Conservation (phyloP, 495 filamentous ascomycete species). For the Penicillium maclennaniae region DNA sequence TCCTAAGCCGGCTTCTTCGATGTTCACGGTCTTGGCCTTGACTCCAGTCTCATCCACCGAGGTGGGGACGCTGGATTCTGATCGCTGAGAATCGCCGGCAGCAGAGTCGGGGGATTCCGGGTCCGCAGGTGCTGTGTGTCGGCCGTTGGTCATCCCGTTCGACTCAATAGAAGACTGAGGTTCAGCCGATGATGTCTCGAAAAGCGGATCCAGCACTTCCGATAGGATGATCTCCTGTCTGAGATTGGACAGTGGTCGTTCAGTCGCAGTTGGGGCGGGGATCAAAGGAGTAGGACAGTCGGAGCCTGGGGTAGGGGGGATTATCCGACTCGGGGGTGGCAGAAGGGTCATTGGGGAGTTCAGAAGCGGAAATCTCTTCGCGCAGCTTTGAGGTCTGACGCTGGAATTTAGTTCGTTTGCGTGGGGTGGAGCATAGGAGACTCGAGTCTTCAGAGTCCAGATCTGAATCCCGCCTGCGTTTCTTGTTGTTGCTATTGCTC, state of each 20-base stretch:
- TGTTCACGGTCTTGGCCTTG: conserved; percentile 22
- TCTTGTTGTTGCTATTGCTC: conserved; percentile 24
- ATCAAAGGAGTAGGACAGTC: conserved; percentile 3
- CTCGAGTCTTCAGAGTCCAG: conserved; percentile 32
- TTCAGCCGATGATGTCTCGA: conserved; percentile 2
- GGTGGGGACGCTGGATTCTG: conserved; percentile 36
- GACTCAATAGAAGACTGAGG: not conserved
- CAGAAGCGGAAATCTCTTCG: conserved; percentile 37
- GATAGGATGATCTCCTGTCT: conserved; percentile 14
- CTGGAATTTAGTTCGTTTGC: conserved; percentile 37
- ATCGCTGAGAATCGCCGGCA: conserved; percentile 35
- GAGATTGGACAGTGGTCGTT: conserved; percentile 15
- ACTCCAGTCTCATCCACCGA: conserved; percentile 30
- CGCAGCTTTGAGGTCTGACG: conserved; percentile 39
- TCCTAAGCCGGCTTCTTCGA: not conserved
- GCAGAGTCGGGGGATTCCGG: conserved; percentile 31
- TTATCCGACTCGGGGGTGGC: conserved; percentile 13
- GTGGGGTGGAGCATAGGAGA: conserved; percentile 30
- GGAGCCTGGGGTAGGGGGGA: conserved; percentile 13
- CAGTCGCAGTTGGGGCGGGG: not conserved
- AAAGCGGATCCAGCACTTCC: conserved; percentile 1
- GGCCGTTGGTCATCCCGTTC: conserved; percentile 2
- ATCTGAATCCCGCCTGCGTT: conserved; percentile 41
- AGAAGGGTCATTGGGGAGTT: conserved; percentile 19
- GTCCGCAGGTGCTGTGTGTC: conserved; percentile 14